Evolutionary conservation across 2,329 filamentous ascomycete genomes (phyloP).

Genomic region (Botryotinia calthae): DNA sequence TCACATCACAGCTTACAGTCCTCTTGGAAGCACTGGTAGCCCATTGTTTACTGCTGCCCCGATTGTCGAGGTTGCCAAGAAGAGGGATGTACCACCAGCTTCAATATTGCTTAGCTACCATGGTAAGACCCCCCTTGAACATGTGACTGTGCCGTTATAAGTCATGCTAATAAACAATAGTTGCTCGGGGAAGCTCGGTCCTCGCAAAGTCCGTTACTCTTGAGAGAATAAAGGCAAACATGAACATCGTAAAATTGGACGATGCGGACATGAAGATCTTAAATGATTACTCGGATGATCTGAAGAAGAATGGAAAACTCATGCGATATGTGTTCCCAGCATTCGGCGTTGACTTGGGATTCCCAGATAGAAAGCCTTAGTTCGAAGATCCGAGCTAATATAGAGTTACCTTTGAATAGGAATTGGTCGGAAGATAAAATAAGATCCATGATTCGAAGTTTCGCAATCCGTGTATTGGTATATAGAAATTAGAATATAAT

Average conservation of each 20-base stretch:
- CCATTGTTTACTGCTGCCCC: constrained; percentile 56
- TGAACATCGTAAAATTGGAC: constrained; percentile 63
- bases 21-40: constrained; percentile 40
- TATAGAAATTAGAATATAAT: background rate
- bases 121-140: constrained; percentile 47
- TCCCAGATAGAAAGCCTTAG: constrained; percentile 52
- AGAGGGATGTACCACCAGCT: constrained; percentile 58
- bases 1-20: constrained; percentile 52
- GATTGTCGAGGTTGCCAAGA: constrained; percentile 63
- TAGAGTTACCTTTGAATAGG: background rate
- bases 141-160: background rate
- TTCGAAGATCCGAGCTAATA: background rate
- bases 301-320: constrained; percentile 50
- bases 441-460: background rate
- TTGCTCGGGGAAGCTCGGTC: constrained; percentile 66
- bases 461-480: background rate
- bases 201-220: constrained; percentile 71
- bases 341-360: constrained; percentile 67
- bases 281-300: constrained; percentile 52
- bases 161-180: constrained; percentile 42
- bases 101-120: constrained; percentile 71
- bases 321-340: constrained; percentile 66
- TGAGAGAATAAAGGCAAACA: constrained; percentile 67
- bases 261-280: constrained; percentile 59
- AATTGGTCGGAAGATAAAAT: too few relatives aligned